Evolutionary conservation across 2,329 filamentous ascomycete species (phyloP).

Genomic region (Chaetomium sp.): DNA sequence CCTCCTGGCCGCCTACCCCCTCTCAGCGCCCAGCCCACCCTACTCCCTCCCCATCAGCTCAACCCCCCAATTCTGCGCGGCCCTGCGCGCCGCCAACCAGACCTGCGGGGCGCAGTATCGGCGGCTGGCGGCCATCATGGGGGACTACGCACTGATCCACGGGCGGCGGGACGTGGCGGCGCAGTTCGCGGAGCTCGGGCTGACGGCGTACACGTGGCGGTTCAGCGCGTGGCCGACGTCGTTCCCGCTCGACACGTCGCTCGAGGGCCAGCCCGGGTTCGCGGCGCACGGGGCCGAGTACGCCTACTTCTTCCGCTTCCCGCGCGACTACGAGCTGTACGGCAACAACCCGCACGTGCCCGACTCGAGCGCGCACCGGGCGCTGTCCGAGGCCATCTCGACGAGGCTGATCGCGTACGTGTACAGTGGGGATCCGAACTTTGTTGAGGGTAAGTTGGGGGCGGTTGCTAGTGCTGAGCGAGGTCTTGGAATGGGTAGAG

Average conservation of each 20-base stretch:
- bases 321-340: not conserved
- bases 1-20: not conserved
- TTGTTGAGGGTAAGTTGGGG: not conserved
- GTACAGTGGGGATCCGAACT: not conserved
- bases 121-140: not conserved
- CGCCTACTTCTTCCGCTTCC: not conserved
- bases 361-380: not conserved
- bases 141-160: not conserved
- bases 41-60: not conserved
- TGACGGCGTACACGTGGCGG: not conserved
- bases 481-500: not conserved
- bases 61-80: not conserved
- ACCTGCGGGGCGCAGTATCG: not conserved
- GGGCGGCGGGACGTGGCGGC: not conserved
- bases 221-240: conserved; percentile 4
- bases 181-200: not conserved
- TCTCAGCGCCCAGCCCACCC: not conserved
- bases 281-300: not conserved
- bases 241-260: not conserved
- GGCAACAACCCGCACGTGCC: conserved; percentile 2
- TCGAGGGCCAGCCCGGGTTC: not conserved
- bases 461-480: not conserved
- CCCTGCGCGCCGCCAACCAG: not conserved
- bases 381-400: not conserved
- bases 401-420: not conserved